phyloP scores from a whole-genome alignment of 495 filamentous ascomycete species.

The Penicillium malachiteum region DNA sequence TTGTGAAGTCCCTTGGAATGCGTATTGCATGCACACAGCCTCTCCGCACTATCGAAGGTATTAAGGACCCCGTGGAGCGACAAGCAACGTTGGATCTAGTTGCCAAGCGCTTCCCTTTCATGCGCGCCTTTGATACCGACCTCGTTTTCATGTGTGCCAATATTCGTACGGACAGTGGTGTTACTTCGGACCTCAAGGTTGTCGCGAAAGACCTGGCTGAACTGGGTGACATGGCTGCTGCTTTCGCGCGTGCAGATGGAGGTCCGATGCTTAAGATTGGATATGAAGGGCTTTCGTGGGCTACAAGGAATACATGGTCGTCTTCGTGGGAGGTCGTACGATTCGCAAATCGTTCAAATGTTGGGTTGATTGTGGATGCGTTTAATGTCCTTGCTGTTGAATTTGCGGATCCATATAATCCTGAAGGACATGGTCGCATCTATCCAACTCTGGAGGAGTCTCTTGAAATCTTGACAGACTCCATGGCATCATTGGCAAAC shows the following conservation, averaged over 20 bases:
- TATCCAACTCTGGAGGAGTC: conserved; percentile 26
- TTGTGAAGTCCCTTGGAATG: conserved; percentile 33
- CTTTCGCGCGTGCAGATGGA: conserved; percentile 27
- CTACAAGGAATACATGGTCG: conserved; percentile 58
- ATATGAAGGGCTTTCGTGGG: conserved; percentile 57
- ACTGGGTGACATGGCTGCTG: conserved; percentile 31
- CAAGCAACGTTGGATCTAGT: conserved; percentile 22
- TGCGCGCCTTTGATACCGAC: conserved; percentile 38
- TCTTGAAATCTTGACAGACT: conserved; percentile 19
- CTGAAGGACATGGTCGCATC: conserved; percentile 28
- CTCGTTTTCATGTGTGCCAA: conserved; percentile 37
- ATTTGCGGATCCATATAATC: conserved; percentile 58
- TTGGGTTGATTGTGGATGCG: conserved; percentile 67
- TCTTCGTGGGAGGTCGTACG: conserved; percentile 59
- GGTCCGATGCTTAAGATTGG: conserved; percentile 31
- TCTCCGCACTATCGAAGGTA: conserved; percentile 30
- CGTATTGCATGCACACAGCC: conserved; percentile 35
- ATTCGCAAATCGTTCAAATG: conserved; percentile 55
- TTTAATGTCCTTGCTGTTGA: conserved; percentile 69
- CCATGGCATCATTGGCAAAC: conserved; percentile 44
- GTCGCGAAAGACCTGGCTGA: conserved; percentile 32
- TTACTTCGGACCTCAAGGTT: conserved; percentile 29
- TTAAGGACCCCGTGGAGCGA: conserved; percentile 26
- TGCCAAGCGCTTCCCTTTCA: conserved; percentile 36
- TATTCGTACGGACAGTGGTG: conserved; percentile 29